phyloP scores from a whole-genome alignment of 192 early-diverging fungal genomes.

The Entomortierella beljakovae region DNA sequence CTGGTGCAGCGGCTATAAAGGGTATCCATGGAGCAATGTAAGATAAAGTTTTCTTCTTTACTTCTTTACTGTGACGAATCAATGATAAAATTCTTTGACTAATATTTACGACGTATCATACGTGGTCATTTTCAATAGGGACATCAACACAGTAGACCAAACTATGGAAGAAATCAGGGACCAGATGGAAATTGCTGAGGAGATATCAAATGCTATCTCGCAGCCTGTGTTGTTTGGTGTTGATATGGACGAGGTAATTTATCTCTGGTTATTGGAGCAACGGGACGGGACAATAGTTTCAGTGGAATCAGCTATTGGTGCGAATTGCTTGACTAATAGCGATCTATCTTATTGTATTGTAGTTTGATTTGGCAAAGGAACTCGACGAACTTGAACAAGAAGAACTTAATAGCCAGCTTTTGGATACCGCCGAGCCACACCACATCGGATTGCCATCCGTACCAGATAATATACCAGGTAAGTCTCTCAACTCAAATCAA shows the following conservation, averaged over 20 bases:
- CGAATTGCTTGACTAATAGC: background rate
- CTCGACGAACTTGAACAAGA: constrained; percentile 95
- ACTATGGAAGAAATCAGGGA: constrained; percentile 98
- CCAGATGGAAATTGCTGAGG: constrained; percentile 97
- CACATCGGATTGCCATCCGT: constrained; percentile 70
- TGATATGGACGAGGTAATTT: constrained; percentile 86
- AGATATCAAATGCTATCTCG: constrained; percentile 93
- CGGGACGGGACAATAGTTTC: background rate
- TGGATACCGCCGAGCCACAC: constrained; percentile 76
- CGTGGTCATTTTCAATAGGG: constrained; percentile 57
- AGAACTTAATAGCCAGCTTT: constrained; percentile 86
- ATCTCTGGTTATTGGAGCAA: background rate
- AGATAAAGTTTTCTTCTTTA: constrained; percentile 9
- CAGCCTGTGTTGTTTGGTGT: constrained; percentile 87
- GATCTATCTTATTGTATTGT: background rate
- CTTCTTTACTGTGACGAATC: background rate
- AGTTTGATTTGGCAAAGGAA: constrained; percentile 90
- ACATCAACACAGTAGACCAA: constrained; percentile 94
- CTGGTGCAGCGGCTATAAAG: constrained; percentile 94
- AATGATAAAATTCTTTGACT: background rate
- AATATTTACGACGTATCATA: background rate
- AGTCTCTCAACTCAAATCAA: background rate
- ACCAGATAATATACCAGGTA: constrained; percentile 76
- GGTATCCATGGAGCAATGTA: constrained; percentile 89
- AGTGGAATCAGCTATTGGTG: background rate